Percentiles rank a stretch among this genome's conserved stretches.
phyloP scores from a whole-genome alignment of 2,329 filamentous ascomycete species.

The Gnomoniopsis sp. region DNA sequence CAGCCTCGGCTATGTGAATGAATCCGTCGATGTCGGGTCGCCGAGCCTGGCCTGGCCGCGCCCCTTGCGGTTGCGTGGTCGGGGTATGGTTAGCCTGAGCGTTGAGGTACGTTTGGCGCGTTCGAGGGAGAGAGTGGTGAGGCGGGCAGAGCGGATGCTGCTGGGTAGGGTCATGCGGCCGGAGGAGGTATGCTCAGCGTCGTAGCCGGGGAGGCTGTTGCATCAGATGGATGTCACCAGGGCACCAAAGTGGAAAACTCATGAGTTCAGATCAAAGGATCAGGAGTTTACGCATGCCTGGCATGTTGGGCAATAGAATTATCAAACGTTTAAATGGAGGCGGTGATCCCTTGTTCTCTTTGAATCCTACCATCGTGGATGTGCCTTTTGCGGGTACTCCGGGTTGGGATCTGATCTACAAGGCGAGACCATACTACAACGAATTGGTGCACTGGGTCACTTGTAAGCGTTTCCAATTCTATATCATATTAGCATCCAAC shows the following conservation, averaged over 20 bases:
- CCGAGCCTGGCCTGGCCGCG: conserved; percentile 36
- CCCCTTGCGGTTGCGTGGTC: conserved; percentile 27
- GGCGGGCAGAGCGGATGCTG: conserved; percentile 41
- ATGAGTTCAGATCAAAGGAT: conserved; percentile 21
- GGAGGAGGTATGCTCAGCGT: conserved; percentile 24
- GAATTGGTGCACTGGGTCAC: neutral
- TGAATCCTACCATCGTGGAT: conserved; percentile 26
- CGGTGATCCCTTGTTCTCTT: conserved; percentile 31
- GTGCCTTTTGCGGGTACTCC: conserved; percentile 24
- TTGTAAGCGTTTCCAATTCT: too few relatives aligned
- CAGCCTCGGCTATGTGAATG: conserved; percentile 62
- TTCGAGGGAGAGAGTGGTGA: conserved; percentile 37
- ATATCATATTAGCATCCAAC: too few relatives aligned
- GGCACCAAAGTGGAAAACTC: conserved; percentile 27
- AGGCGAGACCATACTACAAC: conserved; percentile 29
- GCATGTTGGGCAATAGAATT: conserved; percentile 26
- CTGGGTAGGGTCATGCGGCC: conserved; percentile 33
- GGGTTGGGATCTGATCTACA: conserved; percentile 26
- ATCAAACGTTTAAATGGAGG: conserved; percentile 6
- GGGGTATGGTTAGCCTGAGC: conserved; percentile 25
- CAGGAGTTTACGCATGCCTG: conserved; percentile 25
- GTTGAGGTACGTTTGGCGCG: conserved; percentile 25
- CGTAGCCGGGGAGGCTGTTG: conserved; percentile 25
- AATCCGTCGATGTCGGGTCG: conserved; percentile 64
- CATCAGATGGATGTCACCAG: conserved; percentile 26